A percentile compares a stretch with the other conserved stretches of the same genome.
These are phyloP conservation scores for Paecilomyces formosus DNA, from an alignment of 2,329 filamentous ascomycete species.

Conservation along the genomic window DNA sequence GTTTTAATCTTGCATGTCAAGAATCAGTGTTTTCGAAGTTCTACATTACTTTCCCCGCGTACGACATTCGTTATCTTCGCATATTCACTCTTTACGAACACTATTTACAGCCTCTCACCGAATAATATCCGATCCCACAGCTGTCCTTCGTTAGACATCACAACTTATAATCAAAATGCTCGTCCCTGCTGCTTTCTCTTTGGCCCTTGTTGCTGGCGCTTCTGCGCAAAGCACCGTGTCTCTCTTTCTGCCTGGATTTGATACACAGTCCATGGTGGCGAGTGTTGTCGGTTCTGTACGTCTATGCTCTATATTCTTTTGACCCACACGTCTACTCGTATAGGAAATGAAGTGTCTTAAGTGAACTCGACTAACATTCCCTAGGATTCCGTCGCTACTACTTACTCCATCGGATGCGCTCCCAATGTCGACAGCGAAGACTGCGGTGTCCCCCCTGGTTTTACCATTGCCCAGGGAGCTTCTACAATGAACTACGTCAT, in stretches of 20 bases:
- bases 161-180: neutral
- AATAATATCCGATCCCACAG: neutral
- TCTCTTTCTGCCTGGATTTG: conserved; percentile 6
- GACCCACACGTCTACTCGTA: neutral
- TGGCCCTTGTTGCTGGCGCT: conserved; percentile 3
- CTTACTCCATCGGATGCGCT: conserved; percentile 1
- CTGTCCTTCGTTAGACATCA: neutral
- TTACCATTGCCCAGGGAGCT: neutral
- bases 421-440: neutral
- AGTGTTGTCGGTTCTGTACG: conserved; percentile 4
- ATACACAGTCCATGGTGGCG: conserved; percentile 6
- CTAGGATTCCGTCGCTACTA: conserved; percentile 2
- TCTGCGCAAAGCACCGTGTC: conserved; percentile 7
- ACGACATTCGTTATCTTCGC: neutral
- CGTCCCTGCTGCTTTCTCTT: neutral
- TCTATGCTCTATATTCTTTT: neutral
- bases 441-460: neutral
- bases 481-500: neutral
- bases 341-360: neutral
- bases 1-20: neutral
- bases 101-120: neutral
- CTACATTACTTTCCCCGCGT: neutral
- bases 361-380: neutral
- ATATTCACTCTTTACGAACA: neutral
- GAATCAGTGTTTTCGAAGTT: neutral